phyloP scores from a whole-genome alignment of 805 yeast genomes.

The Clavispora vitiphila region DNA sequence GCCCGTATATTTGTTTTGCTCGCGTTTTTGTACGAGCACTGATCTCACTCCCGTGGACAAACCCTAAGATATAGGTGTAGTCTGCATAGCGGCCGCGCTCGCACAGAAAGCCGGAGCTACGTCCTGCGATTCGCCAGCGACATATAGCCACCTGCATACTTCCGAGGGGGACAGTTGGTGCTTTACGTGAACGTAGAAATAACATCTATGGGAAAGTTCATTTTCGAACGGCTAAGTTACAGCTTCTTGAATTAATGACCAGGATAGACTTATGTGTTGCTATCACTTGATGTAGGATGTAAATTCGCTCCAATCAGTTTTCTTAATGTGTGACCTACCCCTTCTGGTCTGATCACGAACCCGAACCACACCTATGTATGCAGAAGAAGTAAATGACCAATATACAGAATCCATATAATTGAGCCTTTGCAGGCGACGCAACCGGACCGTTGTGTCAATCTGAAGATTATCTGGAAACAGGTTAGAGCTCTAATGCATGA shows the following conservation, averaged over 20 bases:
- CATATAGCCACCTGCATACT: neutral
- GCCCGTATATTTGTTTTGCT: neutral
- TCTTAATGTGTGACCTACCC: no score
- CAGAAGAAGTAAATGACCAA: neutral
- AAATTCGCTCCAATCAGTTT: no score
- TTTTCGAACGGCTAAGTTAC: no score
- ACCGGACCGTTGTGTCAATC: neutral
- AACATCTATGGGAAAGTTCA: no score
- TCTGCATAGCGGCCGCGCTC: neutral
- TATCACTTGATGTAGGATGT: no score
- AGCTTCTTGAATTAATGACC: no score
- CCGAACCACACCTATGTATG: neutral
- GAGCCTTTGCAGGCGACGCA: neutral
- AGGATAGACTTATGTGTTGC: no score
- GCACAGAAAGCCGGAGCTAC: neutral
- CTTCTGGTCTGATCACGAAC: no score
- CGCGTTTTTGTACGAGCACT: no score
- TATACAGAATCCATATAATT: neutral
- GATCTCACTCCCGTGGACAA: neutral
- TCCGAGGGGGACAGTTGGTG: neutral
- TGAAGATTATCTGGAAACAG: neutral
- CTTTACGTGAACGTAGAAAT: neutral
- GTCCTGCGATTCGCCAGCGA: neutral
- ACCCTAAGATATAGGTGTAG: neutral
- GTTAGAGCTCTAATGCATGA: neutral